Evolutionary conservation across 2,329 filamentous ascomycete genomes (phyloP).

Genomic region (Plectosphaerella sp.): DNA sequence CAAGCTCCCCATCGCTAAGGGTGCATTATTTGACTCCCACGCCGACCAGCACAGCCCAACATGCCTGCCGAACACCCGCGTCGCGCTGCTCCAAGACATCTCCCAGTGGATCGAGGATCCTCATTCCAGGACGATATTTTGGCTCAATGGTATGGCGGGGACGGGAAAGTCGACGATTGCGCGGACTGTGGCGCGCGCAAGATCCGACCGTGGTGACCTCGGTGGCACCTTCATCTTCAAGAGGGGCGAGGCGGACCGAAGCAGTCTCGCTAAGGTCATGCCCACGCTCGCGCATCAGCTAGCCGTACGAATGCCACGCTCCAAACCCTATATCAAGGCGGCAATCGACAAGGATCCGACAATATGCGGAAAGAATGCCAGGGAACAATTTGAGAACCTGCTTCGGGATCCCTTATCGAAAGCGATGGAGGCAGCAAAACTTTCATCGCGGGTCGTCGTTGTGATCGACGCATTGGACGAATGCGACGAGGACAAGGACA

Average conservation of each 20-base stretch:
- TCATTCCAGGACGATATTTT: slow-evolving; percentile 22
- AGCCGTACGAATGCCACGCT: too few relatives aligned
- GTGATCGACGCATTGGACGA: slow-evolving; percentile 28
- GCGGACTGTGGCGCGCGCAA: slow-evolving; percentile 20
- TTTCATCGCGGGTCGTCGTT: slow-evolving; percentile 13
- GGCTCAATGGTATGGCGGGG: slow-evolving; percentile 32
- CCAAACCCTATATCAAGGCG: too few relatives aligned
- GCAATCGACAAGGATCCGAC: too few relatives aligned
- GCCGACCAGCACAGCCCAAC: slow-evolving; percentile 23
- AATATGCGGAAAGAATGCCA: too few relatives aligned
- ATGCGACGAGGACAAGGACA: slow-evolving; percentile 20
- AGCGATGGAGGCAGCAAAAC: too few relatives aligned
- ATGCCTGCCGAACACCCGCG: slow-evolving; percentile 24
- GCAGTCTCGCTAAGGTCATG: slow-evolving; percentile 28
- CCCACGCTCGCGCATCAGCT: slow-evolving; percentile 26
- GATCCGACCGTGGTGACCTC: slow-evolving; percentile 10
- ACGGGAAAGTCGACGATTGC: slow-evolving; percentile 35
- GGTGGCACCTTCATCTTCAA: slow-evolving; percentile 42
- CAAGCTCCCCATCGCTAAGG: slow-evolving; percentile 14
- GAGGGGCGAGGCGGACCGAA: slow-evolving; percentile 31
- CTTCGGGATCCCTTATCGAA: too few relatives aligned
- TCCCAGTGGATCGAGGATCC: slow-evolving; percentile 17
- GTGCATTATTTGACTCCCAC: slow-evolving; percentile 27
- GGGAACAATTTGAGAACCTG: too few relatives aligned
- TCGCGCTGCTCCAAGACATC: slow-evolving; percentile 24